Conservation (phyloP, 2,329 filamentous ascomycete species). For the Arachnomyces sp. region DNA sequence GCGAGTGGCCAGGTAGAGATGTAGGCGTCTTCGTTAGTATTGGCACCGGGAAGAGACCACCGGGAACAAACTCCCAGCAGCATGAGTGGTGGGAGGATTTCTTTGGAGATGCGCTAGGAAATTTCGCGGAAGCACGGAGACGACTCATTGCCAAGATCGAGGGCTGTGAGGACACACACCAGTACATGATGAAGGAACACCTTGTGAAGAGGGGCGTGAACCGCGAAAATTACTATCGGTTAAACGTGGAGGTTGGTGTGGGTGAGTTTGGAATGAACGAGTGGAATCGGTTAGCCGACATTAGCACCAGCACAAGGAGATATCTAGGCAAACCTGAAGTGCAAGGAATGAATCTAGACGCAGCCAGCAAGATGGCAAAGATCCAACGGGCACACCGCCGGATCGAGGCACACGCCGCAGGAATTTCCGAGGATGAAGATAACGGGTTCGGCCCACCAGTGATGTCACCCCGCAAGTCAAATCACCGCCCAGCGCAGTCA, state of each 20-base stretch:
- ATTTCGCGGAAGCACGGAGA: slow-evolving; percentile 82
- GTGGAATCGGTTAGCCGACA: slow-evolving; percentile 88
- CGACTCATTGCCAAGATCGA: slow-evolving; percentile 88
- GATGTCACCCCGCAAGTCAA: slow-evolving; percentile 20
- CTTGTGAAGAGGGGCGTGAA: slow-evolving; percentile 71
- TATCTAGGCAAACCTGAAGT: slow-evolving; percentile 70
- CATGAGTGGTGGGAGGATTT: slow-evolving; percentile 93
- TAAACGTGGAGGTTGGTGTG: slow-evolving; percentile 95
- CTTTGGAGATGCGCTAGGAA: slow-evolving; percentile 60
- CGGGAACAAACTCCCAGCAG: slow-evolving; percentile 59
- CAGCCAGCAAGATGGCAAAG: slow-evolving; percentile 73
- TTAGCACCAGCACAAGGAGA: slow-evolving; percentile 81
- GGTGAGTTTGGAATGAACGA: slow-evolving; percentile 99
- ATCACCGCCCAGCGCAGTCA: slow-evolving; percentile 36
- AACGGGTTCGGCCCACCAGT: slow-evolving; percentile 12
- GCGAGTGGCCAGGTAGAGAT: slow-evolving; percentile 92
- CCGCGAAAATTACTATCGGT: slow-evolving; percentile 82
- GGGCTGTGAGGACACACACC: slow-evolving; percentile 84
- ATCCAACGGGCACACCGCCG: slow-evolving; percentile 70
- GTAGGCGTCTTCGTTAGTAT: slow-evolving; percentile 88
- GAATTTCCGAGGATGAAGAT: slow-evolving; percentile 20
- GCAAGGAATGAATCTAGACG: slow-evolving; percentile 67
- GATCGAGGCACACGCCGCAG: slow-evolving; percentile 47
- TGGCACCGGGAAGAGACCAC: slow-evolving; percentile 80
- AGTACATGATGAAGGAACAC: slow-evolving; percentile 73